These are phyloP conservation scores for Phytophthora sojae DNA, from an alignment of 352 stramenopile species.

Conservation along the genomic window DNA sequence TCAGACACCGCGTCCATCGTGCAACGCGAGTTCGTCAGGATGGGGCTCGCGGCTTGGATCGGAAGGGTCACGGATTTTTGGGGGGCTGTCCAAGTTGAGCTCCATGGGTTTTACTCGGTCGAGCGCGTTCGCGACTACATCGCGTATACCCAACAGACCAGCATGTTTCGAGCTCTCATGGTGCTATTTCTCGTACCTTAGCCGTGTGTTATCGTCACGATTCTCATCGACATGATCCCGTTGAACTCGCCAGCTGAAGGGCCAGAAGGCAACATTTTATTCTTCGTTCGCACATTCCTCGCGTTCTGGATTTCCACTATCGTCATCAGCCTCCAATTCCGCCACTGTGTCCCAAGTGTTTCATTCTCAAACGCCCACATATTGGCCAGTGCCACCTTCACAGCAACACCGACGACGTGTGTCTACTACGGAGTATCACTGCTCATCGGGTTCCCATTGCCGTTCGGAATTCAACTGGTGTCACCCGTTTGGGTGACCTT, in stretches of 20 bases:
- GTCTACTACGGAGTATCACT: constrained; percentile 24
- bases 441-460: constrained; percentile 40
- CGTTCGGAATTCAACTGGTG: constrained; percentile 31
- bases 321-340: constrained; percentile 26
- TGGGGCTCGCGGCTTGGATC: constrained; percentile 1
- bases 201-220: constrained; percentile 32
- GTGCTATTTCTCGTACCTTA: constrained; percentile 18
- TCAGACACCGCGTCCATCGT: too few relatives aligned
- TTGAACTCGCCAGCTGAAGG: constrained; percentile 15
- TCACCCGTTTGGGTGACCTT: background rate
- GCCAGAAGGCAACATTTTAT: constrained; percentile 13
- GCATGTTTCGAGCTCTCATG: background rate
- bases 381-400: constrained; percentile 1
- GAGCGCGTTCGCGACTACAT: constrained; percentile 17
- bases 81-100: constrained; percentile 19
- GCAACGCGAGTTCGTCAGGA: background rate
- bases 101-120: constrained; percentile 26
- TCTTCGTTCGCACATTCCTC: constrained; percentile 24
- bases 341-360: constrained; percentile 24
- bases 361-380: constrained; percentile 6
- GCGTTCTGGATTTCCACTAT: constrained; percentile 28
- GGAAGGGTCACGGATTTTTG: constrained; percentile 3
- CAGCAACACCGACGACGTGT: background rate
- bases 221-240: constrained; percentile 24
- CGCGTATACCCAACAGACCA: constrained; percentile 7